Evolutionary conservation across 2,329 filamentous ascomycete genomes (phyloP), one percentile per base, ranked within the genome.

Genomic region (Colletotrichum sp.): DNA sequence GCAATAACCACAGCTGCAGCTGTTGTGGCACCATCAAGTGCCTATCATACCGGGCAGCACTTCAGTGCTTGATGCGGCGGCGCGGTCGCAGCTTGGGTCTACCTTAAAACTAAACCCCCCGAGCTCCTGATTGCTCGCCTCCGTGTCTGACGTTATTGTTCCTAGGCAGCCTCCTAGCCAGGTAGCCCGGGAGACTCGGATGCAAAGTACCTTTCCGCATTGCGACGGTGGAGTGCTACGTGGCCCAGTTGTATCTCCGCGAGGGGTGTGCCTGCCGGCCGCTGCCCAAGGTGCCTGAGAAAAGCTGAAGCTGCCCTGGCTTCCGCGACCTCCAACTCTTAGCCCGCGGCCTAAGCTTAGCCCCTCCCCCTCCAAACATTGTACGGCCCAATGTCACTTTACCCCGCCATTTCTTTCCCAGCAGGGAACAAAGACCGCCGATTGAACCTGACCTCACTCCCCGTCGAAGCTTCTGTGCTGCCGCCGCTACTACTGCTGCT

Each of bases 311-410:
- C n/a, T 34, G 59, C n/a, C 68, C 68, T 63, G 16, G 43, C 43
- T 52, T 52, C 55, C 55, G 55, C 21, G 55, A 48, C n/a, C 43
- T 52, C 55, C 26, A 59, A 59, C 55, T 14, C 55, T 59, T 6
- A 39, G 60, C 30, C 30, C 18, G 21, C 24, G 57, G 52, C 39
- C 68, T 36, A 36, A 30, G 65, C 55, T 24, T 36, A 63, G 57
- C 57, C 57, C 67, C 55, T 63, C 68, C 68, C 68, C 68, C 68
- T 70, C 68, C 57, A 70, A 70, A 63, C 57, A 63, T 52, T 52
- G 43, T 30, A 59, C 32, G 66, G 68, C 68, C 28, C 55, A 70
- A 70, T 70, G 55, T 61, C 68, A 63, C 68, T 70, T 63, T 70
- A 70, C 68, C 68, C 68, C 68, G 68, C 68, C 36, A 70, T 70